phyloP scores from a whole-genome alignment of 371 early-diverging fungal species.

The Mortierella sp. region DNA sequence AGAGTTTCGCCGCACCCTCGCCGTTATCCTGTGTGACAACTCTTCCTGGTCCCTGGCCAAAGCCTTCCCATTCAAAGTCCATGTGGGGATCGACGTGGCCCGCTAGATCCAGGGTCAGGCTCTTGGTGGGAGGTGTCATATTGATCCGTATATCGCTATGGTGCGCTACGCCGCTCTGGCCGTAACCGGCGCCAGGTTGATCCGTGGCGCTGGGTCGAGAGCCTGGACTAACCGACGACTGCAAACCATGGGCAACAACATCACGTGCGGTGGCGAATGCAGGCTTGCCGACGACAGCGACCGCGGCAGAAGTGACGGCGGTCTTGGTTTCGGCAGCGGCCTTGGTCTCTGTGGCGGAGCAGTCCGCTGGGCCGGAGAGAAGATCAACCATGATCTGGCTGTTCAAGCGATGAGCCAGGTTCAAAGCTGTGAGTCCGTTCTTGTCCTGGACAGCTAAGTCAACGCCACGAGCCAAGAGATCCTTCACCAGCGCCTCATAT shows the following conservation, averaged over 20 bases:
- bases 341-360: not conserved
- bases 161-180: conserved; percentile 35
- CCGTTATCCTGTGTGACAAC: conserved; percentile 1
- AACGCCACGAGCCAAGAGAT: conserved; percentile 31
- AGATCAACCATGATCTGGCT: conserved; percentile 30
- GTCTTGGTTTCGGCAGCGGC: not conserved
- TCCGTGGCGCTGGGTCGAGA: conserved; percentile 35
- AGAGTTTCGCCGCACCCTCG: conserved; percentile 1
- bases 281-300: conserved; percentile 20
- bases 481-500: conserved; percentile 26
- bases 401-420: conserved; percentile 32
- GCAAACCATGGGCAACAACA: conserved; percentile 33
- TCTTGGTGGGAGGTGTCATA: not conserved
- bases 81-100: conserved; percentile 25
- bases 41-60: conserved; percentile 45
- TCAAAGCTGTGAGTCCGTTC: conserved; percentile 43
- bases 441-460: conserved; percentile 37
- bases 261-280: conserved; percentile 10
- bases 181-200: conserved; percentile 14
- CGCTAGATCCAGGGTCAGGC: conserved; percentile 11
- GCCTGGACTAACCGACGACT: conserved; percentile 44
- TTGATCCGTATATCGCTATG: not conserved
- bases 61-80: conserved; percentile 33
- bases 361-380: conserved; percentile 8
- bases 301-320: not conserved